These are phyloP conservation scores for Trichoderma sp. DNA, from an alignment of 2,329 filamentous ascomycete genomes.

Conservation along the genomic window DNA sequence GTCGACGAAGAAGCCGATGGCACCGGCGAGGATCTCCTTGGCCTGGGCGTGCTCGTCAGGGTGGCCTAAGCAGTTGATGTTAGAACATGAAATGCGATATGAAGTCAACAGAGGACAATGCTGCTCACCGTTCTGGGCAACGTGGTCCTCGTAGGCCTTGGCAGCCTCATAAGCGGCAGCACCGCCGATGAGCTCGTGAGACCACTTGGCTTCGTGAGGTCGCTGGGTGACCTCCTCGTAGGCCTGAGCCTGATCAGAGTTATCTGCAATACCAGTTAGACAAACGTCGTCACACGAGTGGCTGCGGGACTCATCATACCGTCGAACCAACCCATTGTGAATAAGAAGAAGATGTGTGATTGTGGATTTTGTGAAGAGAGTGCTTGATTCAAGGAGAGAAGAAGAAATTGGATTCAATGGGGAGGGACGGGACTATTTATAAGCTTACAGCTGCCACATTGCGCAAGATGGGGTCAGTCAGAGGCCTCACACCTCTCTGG, in stretches of 20 bases:
- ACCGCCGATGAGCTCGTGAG: conserved; percentile 35
- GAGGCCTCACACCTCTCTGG: not conserved
- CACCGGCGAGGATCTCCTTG: conserved; percentile 34
- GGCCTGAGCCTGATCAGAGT: conserved; percentile 29
- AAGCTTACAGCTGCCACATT: conserved; percentile 18
- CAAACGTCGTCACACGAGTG: not conserved
- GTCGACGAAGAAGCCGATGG: conserved; percentile 36
- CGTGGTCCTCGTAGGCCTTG: conserved; percentile 36
- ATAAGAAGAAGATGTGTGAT: conserved; percentile 8
- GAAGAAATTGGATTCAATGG: not conserved
- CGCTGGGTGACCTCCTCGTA: conserved; percentile 31
- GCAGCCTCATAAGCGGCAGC: conserved; percentile 36
- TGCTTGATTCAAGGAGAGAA: conserved; percentile 1
- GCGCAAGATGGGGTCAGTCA: not conserved
- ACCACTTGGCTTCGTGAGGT: conserved; percentile 35
- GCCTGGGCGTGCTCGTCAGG: conserved; percentile 33
- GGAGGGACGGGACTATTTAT: conserved; percentile 14
- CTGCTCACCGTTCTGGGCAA: conserved; percentile 29
- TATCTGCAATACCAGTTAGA: conserved; percentile 21
- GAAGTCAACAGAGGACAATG: no score
- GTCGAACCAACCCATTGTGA: conserved; percentile 30
- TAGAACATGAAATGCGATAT: not conserved
- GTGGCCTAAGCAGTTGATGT: conserved; percentile 24
- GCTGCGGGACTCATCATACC: conserved; percentile 17
- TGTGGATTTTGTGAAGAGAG: not conserved